These are phyloP conservation scores for Casuarina glauca DNA, from an alignment of 306 rosid genomes.

Conservation along the genomic window DNA sequence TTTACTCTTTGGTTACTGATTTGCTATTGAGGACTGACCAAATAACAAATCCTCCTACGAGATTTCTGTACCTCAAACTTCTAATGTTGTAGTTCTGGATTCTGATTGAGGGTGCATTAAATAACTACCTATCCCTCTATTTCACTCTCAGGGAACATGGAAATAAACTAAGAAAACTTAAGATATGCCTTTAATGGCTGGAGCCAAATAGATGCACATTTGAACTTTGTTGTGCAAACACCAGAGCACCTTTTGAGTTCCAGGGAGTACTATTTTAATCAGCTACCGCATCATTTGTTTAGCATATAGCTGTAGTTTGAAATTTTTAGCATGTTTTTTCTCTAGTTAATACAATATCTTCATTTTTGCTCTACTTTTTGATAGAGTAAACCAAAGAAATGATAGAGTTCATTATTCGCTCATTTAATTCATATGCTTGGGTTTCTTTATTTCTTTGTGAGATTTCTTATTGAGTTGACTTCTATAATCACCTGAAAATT, in stretches of 20 bases:
- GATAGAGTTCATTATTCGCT: too few relatives aligned
- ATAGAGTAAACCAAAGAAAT: too few relatives aligned
- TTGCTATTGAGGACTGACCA: too few relatives aligned
- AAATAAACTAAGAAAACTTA: not conserved
- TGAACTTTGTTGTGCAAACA: not conserved
- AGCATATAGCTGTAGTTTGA: not conserved
- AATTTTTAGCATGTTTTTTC: not conserved
- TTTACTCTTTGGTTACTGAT: too few relatives aligned
- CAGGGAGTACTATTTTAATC: not conserved
- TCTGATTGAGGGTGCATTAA: not conserved
- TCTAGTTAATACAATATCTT: not conserved
- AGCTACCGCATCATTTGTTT: not conserved
- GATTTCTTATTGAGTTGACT: too few relatives aligned
- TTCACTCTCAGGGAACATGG: not conserved
- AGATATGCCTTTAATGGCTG: not conserved
- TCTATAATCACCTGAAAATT: too few relatives aligned
- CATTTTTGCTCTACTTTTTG: not conserved
- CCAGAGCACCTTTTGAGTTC: not conserved
- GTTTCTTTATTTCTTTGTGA: too few relatives aligned
- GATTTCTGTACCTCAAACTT: not conserved
- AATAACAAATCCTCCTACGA: too few relatives aligned
- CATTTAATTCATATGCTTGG: too few relatives aligned
- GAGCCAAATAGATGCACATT: not conserved
- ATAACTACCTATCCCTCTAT: not conserved
- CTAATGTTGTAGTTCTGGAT: not conserved